Evolutionary conservation across 495 filamentous ascomycete species (phyloP), one percentile per base, ranked within the genome.

Genomic region (Trichoderma virens): DNA sequence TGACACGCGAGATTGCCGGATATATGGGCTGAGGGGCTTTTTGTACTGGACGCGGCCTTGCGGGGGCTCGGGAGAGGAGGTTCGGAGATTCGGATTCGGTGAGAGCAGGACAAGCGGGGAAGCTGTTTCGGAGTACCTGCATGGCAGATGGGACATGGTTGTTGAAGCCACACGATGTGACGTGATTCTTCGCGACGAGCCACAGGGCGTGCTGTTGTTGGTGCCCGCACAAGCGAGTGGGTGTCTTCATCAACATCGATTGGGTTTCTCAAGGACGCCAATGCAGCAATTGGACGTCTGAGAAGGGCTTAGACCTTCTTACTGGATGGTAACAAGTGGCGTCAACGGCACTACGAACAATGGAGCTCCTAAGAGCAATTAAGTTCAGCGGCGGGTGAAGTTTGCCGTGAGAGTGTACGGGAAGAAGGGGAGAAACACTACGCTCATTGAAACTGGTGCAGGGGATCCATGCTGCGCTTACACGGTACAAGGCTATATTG

Each of bases 1-100:
- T 6, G 5, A 11, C 43, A 23, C 43, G 43, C 43, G 43, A 47
- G 43, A 23, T 23, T 47, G 16, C 18, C 43, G 43, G 18, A 23
- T 47, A 23, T 47, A 47, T 20, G 16, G 43, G 39, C 39, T 35
- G 18, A 23, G 1, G 16, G 43, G 39, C 39, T 18, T 43, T 43
- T 43, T 43, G 39, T 43, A 43, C 3, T 43, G 7, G 39, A 4
- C 2, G 43, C 43, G 43, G 43, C 2, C 5, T 4, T 13, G 2
- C 5, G 43, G 41, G 18, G n/a, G n/a, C 18, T 47, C 43, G 43
- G 43, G n/a, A 20, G 43, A 47, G 43, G 43, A 47, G 43, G 43
- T 47, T 47, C 43, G 43, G 43, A 47, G 43, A 47, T 47, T 47
- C 43, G 43, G 43, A 18, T 47, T 47, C 43, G 43, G 43, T 18